These are phyloP conservation scores for Huntiella savannae DNA, from an alignment of 2,329 filamentous ascomycete genomes.

Conservation along the genomic window DNA sequence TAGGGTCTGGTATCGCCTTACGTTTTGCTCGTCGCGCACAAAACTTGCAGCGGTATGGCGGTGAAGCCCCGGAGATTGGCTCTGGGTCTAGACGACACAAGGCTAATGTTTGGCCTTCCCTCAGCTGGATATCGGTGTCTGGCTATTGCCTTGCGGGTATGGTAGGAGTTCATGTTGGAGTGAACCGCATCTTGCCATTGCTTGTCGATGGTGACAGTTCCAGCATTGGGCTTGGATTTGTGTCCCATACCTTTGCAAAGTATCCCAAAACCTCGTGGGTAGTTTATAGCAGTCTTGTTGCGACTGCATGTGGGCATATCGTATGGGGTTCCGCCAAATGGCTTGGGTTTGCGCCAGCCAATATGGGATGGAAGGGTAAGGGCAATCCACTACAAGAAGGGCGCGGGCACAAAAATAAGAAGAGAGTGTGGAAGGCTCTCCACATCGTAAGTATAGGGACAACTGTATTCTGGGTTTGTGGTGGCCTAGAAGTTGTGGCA, in stretches of 20 bases:
- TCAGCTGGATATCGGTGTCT: constrained; percentile 50
- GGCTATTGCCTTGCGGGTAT: constrained; percentile 54
- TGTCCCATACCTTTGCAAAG: constrained; percentile 66
- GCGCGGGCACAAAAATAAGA: constrained; percentile 34
- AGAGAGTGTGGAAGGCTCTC: constrained; percentile 48
- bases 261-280: constrained; percentile 47
- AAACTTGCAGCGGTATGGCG: constrained; percentile 57
- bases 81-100: constrained; percentile 12
- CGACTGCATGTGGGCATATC: constrained; percentile 54
- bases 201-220: constrained; percentile 65
- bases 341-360: constrained; percentile 44
- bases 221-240: constrained; percentile 67
- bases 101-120: constrained; percentile 38
- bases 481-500: constrained; percentile 61
- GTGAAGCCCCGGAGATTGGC: constrained; percentile 29
- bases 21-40: constrained; percentile 56
- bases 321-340: constrained; percentile 75
- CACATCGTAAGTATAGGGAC: constrained; percentile 43
- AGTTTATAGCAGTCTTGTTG: constrained; percentile 51
- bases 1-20: constrained; percentile 57
- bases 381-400: constrained; percentile 27
- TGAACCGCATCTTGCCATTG: constrained; percentile 60
- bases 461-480: constrained; percentile 58
- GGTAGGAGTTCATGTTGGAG: constrained; percentile 49
- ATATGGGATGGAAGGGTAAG: constrained; percentile 28